Evolutionary conservation across 1,284 basidiomycete genomes (phyloP), one percentile per base, ranked within the genome.

Genomic region (Pseudozyma thailandica): DNA sequence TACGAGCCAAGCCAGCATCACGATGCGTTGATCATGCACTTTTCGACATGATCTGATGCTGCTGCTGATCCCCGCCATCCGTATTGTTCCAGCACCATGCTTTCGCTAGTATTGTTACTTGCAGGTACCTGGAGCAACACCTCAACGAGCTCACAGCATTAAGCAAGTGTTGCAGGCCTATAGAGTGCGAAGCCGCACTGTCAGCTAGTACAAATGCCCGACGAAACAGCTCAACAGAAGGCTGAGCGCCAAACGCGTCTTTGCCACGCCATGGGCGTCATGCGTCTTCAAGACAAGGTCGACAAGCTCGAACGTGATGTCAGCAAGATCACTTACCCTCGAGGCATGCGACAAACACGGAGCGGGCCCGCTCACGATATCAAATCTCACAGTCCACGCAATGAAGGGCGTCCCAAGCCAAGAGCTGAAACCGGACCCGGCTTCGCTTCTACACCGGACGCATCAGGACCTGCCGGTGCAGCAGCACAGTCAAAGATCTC

Each of bases 211-310:
- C 37, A 21, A 3, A 68, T 68, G 60, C 42, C 57, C 12, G 41
- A 63, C 47, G 71, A 69, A 27, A 49, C 64, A 3, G 25, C 21
- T 1, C 59, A 58, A 31, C 57, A 69, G 37, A 52, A 57, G 39
- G 57, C 57, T 1, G 64, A 64, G 44, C 60, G 61, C 35, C 71
- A 73, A 26, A 43, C 61, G 18, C 64, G 61, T 12, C 62, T 79
- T 26, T 75, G 73, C 15, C 48, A 72, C n/a, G 71, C 71, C 7
- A 79, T 79, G 78, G 78, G 75, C 27, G 75, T 75, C 51, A 70
- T 79, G 57, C 73, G 75, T 37, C 73, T 79, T 12, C 74, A 78
- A 43, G 66, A 78, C 58, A 68, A 73, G 45, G 78, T 79, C 3
- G 58, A 69, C 25, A 62, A 66, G 38, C 68, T 79, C 41, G 71